Evolutionary conservation across 345 rosid species (phyloP), one percentile per base, ranked within the genome.

Genomic region (Raphanus raphanistrum): DNA sequence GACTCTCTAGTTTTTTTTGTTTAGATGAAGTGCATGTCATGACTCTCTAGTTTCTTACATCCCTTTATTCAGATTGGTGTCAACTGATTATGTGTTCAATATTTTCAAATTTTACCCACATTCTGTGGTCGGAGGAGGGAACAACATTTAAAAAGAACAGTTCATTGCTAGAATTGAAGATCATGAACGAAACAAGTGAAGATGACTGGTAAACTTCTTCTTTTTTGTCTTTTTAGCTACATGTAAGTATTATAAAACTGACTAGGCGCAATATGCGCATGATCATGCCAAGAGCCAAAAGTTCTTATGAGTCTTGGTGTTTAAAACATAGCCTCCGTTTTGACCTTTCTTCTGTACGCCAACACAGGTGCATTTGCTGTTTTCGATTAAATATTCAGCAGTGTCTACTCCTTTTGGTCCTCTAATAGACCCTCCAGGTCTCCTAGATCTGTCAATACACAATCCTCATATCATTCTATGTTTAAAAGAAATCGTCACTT

Each of bases 281-380:
- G 52, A 54, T 79, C 76, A 92, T 16, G 98, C 97, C 64, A 94
- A 84, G 21, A 92, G 95, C 97, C 98, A 92, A 82, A 90, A 94
- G 68, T 94, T 94, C 79, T 84, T 89, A 32, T 84, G 91, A 16
- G 93, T 88, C 85, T 90, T 94, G 28, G 95, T 85, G 77, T 92
- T 94, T 77, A 90, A 93, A 64, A 92, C 90, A 81, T 90, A 92
- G 27, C 98, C 97, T 72, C 86, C 91, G 66, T 87, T 94, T 75
- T 88, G 93, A 16, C 97, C 95, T 79, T 86, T 90, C 74, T 84
- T 90, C 68, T 86, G 93, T 9, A 92, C 98, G 7, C 81, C 97
- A 52, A 94, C 94, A 61, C 98, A 92, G 48, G 84, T 86, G 82
- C 97, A 90, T 69, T 75, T 84, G 84, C 97, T 83, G 65, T 92